A percentile compares a stretch with the other conserved stretches of the same genome.
phyloP scores from a whole-genome alignment of 768 basidiomycete species.

The Mycena chlorophos region DNA sequence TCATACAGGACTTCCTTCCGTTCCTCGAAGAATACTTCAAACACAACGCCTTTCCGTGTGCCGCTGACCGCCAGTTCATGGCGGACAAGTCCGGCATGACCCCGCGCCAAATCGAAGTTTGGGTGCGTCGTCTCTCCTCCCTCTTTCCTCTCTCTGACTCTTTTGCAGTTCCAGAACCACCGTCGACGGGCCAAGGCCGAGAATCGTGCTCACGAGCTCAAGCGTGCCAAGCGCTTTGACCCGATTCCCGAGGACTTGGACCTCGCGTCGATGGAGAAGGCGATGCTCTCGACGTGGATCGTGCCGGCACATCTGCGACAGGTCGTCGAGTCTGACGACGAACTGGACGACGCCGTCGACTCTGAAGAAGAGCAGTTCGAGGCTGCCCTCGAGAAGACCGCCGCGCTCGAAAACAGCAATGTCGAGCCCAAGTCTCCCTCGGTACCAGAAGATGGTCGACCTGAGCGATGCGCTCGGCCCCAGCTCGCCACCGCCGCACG shows the following conservation, averaged over 20 bases:
- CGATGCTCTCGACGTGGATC: slow-evolving; percentile 27
- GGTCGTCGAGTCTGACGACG: slow-evolving; percentile 9
- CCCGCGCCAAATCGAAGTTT: slow-evolving; percentile 51
- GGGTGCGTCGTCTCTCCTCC: slow-evolving; percentile 37
- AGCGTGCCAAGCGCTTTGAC: slow-evolving; percentile 20
- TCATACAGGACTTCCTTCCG: slow-evolving; percentile 46
- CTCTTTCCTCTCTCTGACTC: background rate
- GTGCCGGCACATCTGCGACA: slow-evolving; percentile 22
- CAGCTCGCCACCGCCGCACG: slow-evolving; percentile 22
- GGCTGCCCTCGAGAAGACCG: too few species aligned
- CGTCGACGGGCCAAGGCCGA: slow-evolving; percentile 41
- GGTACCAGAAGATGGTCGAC: slow-evolving; percentile 4
- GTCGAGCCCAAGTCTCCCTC: slow-evolving; percentile 5
- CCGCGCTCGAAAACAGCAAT: too few species aligned
- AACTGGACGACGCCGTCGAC: slow-evolving; percentile 18
- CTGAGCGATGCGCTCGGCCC: slow-evolving; percentile 13
- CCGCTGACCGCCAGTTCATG: slow-evolving; percentile 38
- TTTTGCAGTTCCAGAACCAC: slow-evolving; percentile 53
- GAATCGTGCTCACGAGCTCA: slow-evolving; percentile 22
- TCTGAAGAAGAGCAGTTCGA: slow-evolving; percentile 13
- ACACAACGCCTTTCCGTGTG: slow-evolving; percentile 48
- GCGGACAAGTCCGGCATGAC: slow-evolving; percentile 48
- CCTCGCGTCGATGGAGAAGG: slow-evolving; percentile 26
- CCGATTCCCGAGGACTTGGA: slow-evolving; percentile 24
- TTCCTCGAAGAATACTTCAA: slow-evolving; percentile 49